Percentiles rank a stretch among this genome's conserved stretches.
Conservation (phyloP, 2,329 filamentous ascomycete species). For the Verticillium tricorpus region DNA sequence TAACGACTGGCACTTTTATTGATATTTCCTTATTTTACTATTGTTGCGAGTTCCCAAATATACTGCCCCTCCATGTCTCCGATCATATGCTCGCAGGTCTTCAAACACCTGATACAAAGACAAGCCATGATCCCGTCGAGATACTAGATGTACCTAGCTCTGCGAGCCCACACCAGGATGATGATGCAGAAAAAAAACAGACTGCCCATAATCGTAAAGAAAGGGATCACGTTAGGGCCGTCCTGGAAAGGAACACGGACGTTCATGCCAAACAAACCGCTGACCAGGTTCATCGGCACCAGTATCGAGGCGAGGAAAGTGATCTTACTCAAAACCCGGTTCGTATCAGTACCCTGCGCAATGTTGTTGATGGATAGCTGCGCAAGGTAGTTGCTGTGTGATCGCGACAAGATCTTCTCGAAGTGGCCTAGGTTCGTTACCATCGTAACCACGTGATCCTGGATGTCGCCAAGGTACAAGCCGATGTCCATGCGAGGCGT, state of each 20-base stretch:
- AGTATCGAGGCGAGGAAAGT: conserved; percentile 91
- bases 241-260: conserved; percentile 64
- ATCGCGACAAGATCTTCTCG: conserved; percentile 93
- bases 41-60: too few species aligned
- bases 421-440: conserved; percentile 94
- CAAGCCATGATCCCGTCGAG: background rate
- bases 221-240: conserved; percentile 48
- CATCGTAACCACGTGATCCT: conserved; percentile 99
- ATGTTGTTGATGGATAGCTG: conserved; percentile 92
- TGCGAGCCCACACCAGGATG: conserved; percentile 41
- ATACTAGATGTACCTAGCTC: conserved; percentile 37
- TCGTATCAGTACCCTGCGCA: conserved; percentile 80
- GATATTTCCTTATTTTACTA: background rate
- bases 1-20: background rate
- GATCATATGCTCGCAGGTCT: background rate
- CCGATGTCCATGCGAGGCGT: conserved; percentile 96
- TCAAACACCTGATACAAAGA: background rate
- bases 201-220: conserved; percentile 45
- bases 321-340: conserved; percentile 89
- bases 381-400: conserved; percentile 93
- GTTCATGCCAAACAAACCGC: conserved; percentile 86
- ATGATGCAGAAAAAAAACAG: conserved; percentile 50
- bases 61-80: background rate
- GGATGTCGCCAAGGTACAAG: conserved; percentile 93
- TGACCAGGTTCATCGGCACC: conserved; percentile 92